Conservation (phyloP, 2,329 filamentous ascomycete species). For the Hymenoscyphus scutula region DNA sequence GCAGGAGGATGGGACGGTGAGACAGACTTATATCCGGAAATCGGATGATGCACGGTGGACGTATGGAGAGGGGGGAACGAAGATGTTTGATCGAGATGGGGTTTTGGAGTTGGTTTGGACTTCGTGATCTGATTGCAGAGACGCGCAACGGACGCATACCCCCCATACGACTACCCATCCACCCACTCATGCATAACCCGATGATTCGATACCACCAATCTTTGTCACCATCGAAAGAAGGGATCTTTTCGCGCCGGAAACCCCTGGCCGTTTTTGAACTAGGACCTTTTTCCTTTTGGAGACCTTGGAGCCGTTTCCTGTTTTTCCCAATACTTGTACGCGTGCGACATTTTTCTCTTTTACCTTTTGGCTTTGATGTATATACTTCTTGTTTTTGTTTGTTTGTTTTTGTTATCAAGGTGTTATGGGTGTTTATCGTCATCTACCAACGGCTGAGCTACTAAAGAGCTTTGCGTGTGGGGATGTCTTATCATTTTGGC, state of each 20-base stretch:
- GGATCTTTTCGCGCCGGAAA: not conserved
- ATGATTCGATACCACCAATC: not conserved
- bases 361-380: not conserved
- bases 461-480: not conserved
- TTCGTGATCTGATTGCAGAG: conserved; percentile 30
- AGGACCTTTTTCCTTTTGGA: not conserved
- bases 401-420: not conserved
- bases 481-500: not conserved
- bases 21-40: conserved; percentile 53
- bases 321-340: not conserved
- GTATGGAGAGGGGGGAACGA: conserved; percentile 40
- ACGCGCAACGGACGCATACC: not conserved
- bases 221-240: conserved; percentile 1
- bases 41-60: conserved; percentile 54
- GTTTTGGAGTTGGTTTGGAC: conserved; percentile 58
- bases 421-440: not conserved
- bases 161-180: not conserved
- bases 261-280: conserved; percentile 1
- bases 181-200: not conserved
- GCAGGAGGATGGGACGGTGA: conserved; percentile 48
- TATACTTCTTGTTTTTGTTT: not conserved
- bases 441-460: conserved; percentile 2
- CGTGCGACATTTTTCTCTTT: not conserved
- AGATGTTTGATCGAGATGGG: conserved; percentile 54
- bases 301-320: not conserved